Percentiles rank a stretch among this genome's conserved stretches.
Evolutionary conservation across 2,329 filamentous ascomycete genomes (phyloP).

Genomic region (Beauveria australis): DNA sequence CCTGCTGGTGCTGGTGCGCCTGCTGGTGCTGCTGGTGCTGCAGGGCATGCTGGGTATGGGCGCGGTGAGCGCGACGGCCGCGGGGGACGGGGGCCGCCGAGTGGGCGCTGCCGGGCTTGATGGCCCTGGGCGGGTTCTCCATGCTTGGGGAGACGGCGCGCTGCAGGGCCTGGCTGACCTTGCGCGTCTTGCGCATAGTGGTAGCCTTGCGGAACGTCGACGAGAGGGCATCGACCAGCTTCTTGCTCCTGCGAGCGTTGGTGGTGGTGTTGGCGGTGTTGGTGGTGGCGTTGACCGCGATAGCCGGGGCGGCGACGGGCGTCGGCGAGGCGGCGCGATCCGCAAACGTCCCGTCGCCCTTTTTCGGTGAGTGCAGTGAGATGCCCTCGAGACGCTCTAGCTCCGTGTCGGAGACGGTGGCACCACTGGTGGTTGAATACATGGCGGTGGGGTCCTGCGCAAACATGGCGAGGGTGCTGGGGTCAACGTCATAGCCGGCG

Average conservation of each 20-base stretch:
- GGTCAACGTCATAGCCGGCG: constrained; percentile 23
- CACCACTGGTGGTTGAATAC: neutral
- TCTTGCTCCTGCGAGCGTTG: constrained; percentile 27
- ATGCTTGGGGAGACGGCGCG: constrained; percentile 25
- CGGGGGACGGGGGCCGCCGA: constrained; percentile 3
- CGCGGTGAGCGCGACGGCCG: constrained; percentile 16
- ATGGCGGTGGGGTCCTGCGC: constrained; percentile 1
- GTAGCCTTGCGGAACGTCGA: constrained; percentile 33
- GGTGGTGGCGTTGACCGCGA: constrained; percentile 15
- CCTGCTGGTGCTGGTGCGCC: neutral
- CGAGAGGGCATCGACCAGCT: constrained; percentile 33
- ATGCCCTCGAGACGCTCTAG: constrained; percentile 40
- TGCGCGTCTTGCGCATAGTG: constrained; percentile 22
- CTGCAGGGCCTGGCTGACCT: constrained; percentile 14
- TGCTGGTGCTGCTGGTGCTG: neutral
- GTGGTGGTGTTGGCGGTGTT: constrained; percentile 10
- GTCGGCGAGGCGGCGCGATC: constrained; percentile 19
- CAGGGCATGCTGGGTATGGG: constrained; percentile 12
- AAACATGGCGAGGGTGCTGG: constrained; percentile 20
- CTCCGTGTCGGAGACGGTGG: constrained; percentile 38
- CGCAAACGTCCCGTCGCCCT: constrained; percentile 15
- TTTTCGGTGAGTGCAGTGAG: constrained; percentile 31
- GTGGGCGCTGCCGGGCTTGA: constrained; percentile 23
- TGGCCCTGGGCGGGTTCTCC: constrained; percentile 24
- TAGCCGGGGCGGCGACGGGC: constrained; percentile 9